Base-by-base conservation (phyloP, 306 rosid genomes). In the Prunus salicina region DNA sequence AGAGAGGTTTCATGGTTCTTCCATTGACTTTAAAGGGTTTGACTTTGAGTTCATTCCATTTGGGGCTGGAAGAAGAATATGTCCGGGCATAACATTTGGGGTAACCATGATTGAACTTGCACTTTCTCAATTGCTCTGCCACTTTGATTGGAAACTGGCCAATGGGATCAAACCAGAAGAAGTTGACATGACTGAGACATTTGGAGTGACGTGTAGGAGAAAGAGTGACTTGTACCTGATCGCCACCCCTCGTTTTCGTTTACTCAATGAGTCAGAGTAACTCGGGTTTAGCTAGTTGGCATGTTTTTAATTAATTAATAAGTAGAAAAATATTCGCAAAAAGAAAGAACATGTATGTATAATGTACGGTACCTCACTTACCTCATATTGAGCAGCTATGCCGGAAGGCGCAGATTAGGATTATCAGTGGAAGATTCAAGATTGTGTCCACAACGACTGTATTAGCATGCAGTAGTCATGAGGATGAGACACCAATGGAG, bases 41-140 rank as follows among this genome's bases (percentile, higher is more conserved):
- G 74, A 51, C 46, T 69, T 69, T 50, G 18, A 69, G 25, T 50
- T 52, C 74, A 11, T 32, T 52, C 74, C 74, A 0, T 70, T 70
- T 51, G 70, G 90, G 83, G 58, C 74, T 2, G 63, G 74, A 2
- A 70, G 74, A 19, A 50, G 74, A 70, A 70, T 70, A 28, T 70
- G 74, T 51, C 74, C 62, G 3, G 74, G 74, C 9, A 30, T 19
- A 0, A 2, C 63, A 70, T 70, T 70, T 2, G 49, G 3, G 38
- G 38, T 32, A 4, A 32, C 7, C 38, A 28, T 70, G 10, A 19
- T 70, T 28, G 74, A 52, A 52, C 12, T 51, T 70, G 49, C 49
- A 28, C 74, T 30, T 19, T 19, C 49, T 70, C 30, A 30, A 0
- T 52, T 70, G 28, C 74, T 70, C n/a, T 70, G n/a, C 13, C 49